These are phyloP conservation scores for Euphorbia peplus DNA, from an alignment of 345 rosid genomes.

Conservation along the genomic window DNA sequence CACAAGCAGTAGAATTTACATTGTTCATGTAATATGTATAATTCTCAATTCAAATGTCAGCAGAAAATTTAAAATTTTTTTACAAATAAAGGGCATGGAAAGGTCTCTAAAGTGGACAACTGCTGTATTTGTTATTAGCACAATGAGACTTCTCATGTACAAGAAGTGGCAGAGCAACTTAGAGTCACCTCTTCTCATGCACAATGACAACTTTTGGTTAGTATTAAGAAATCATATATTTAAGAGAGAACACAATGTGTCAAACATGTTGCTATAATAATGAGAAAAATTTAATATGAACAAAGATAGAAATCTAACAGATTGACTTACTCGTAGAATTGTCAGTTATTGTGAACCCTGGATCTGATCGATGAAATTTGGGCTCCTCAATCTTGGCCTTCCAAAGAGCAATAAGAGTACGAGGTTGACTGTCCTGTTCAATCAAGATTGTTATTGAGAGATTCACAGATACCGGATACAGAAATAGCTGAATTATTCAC, in stretches of 20 bases:
- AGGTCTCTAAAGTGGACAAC: not conserved
- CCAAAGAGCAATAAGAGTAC: constrained; percentile 37
- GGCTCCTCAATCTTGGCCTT: constrained; percentile 50
- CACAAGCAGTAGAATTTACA: not conserved
- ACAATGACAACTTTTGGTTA: not conserved
- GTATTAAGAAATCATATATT: not conserved
- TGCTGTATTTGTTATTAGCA: not conserved
- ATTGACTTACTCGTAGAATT: constrained; percentile 37
- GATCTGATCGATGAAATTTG: constrained; percentile 38
- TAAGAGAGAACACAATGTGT: not conserved
- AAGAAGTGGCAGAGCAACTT: not conserved
- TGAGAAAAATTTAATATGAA: not conserved
- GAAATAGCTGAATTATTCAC: not conserved
- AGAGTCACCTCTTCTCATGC: not conserved
- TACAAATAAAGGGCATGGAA: not conserved
- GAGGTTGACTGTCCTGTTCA: constrained; percentile 44
- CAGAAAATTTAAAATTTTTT: not conserved
- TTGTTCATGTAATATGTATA: not conserved
- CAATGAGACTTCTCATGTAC: not conserved
- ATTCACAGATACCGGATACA: not conserved
- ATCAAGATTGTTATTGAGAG: constrained; percentile 12
- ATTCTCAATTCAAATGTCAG: not conserved
- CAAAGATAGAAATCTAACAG: not conserved
- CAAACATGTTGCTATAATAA: constrained; percentile 1
- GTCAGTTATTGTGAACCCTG: constrained; percentile 32